phyloP scores from a whole-genome alignment of 2,329 filamentous ascomycete species.

The Nigrospora sphaerica region DNA sequence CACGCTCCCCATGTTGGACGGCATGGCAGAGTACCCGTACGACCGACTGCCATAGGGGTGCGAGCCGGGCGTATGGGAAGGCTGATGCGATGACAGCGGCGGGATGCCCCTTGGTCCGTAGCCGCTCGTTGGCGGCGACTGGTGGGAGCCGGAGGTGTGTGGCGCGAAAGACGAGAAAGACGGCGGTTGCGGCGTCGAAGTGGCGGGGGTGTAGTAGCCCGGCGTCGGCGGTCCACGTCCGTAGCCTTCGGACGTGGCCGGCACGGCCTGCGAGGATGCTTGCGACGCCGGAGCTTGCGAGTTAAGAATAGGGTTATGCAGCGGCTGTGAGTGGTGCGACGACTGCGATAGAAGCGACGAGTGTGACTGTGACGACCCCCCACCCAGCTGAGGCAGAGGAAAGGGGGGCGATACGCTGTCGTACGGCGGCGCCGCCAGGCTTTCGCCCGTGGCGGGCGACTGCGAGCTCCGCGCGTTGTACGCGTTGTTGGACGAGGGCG shows the following conservation, averaged over 20 bases:
- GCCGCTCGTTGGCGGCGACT: conserved; percentile 39
- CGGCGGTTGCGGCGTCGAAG: conserved; percentile 38
- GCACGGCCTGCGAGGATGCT: conserved; percentile 42
- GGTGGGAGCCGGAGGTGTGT: conserved; percentile 26
- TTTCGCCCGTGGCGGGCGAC: conserved; percentile 53
- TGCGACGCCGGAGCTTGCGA: conserved; percentile 39
- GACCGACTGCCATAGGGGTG: conserved; percentile 39
- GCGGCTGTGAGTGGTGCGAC: conserved; percentile 18
- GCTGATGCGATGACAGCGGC: conserved; percentile 27
- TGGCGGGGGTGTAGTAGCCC: conserved; percentile 49
- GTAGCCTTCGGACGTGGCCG: conserved; percentile 54
- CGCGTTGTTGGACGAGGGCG: conserved; percentile 24
- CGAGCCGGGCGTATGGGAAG: conserved; percentile 48
- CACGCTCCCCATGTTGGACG: conserved; percentile 59
- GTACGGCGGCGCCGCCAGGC: conserved; percentile 60
- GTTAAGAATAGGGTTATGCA: conserved; percentile 36
- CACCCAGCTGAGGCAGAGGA: conserved; percentile 50
- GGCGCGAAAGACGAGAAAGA: conserved; percentile 36
- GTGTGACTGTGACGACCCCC: conserved; percentile 28
- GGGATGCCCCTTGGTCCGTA: conserved; percentile 25
- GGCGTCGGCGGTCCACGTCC: conserved; percentile 50
- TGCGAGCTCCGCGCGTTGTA: conserved; percentile 46
- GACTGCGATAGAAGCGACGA: conserved; percentile 16
- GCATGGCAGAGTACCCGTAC: conserved; percentile 33
- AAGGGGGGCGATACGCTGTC: conserved; percentile 61